Base-by-base conservation (phyloP, 2,329 filamentous ascomycete genomes). In the Pseudopyrenochaeta lycopersici region DNA sequence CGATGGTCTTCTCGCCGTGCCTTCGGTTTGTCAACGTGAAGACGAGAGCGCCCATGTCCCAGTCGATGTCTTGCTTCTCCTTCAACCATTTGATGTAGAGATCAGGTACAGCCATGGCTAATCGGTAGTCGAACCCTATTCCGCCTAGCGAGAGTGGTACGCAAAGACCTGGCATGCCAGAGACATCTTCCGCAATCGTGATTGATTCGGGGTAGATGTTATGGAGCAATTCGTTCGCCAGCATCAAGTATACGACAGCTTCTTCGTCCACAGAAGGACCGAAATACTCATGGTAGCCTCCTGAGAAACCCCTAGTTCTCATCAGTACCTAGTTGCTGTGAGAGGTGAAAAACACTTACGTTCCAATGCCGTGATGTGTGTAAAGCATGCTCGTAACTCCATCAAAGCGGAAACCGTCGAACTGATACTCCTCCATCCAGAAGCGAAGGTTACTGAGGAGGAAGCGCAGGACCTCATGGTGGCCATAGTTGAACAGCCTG, bases 81-180 rank as follows among this genome's bases (percentile, higher is more conserved):
- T 99, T 99, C 57, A 98, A 78, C 72, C 96, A 91, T 80, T 99
- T 99, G 83, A 99, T 99, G 87, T 96, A 99, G 87, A 99, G 91
- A 76, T 99, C 95, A 3, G 95, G 95, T 58, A 99, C 88, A 4
- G 95, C 95, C 95, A 99, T 99, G 49, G 93, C 93, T 29, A 99
- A 86, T 63, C 95, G 88, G 77, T 99, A 99, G 78, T 99, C 95
- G 74, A 99, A 99, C 21, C 95, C 95, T 64, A 98, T 87, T 58
- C 95, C 95, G 15, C 95, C 95, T 1, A 97, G 82, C 1, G 90
- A 88, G 33, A 97, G 81, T 6, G 91, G 88, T 32, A 99, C 78
- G 76, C 95, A 98, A 42, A 99, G 82, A n/a, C 92, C 94, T 14
- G 95, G 95, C 95, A 99, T 99, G 15, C 95, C 95, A 7, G 94